Evolutionary conservation across 2,329 filamentous ascomycete genomes (phyloP).

Genomic region (Akanthomyces dipterigenus): DNA sequence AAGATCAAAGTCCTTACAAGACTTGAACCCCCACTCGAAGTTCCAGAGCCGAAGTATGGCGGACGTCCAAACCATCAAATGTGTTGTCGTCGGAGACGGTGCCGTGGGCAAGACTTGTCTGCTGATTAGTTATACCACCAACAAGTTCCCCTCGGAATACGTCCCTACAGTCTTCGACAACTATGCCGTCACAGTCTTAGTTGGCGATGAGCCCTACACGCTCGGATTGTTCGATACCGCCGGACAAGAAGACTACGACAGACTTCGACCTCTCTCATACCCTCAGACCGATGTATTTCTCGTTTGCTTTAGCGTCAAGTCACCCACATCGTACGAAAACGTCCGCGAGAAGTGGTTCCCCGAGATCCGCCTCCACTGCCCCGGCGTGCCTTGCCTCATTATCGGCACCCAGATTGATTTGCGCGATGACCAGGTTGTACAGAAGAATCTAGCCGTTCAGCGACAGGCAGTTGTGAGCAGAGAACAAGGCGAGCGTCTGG

Average conservation of each 20-base stretch:
- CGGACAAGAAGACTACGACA: slow-evolving; percentile 98
- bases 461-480: slow-evolving; percentile 91
- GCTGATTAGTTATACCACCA: slow-evolving; percentile 98
- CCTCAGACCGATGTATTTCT: slow-evolving; percentile 98
- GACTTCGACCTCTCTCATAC: slow-evolving; percentile 91
- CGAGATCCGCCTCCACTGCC: slow-evolving; percentile 97
- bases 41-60: slow-evolving; percentile 41
- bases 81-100: slow-evolving; percentile 98
- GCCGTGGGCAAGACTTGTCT: slow-evolving; percentile 98
- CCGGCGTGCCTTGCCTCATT: slow-evolving; percentile 93
- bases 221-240: slow-evolving; percentile 97
- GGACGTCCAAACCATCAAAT: slow-evolving; percentile 64
- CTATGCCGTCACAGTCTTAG: slow-evolving; percentile 99
- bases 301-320: slow-evolving; percentile 97
- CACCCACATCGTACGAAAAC: slow-evolving; percentile 97
- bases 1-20: too few species aligned
- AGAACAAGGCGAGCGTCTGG: slow-evolving; percentile 93
- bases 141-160: slow-evolving; percentile 99
- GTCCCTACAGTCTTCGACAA: slow-evolving; percentile 99
- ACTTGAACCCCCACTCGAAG: too few species aligned
- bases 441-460: slow-evolving; percentile 89
- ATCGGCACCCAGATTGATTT: slow-evolving; percentile 97
- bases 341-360: slow-evolving; percentile 99
- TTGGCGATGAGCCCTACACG: slow-evolving; percentile 97
- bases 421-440: slow-evolving; percentile 77